These are phyloP conservation scores for Gliomastix tumulicola DNA, from an alignment of 2,329 filamentous ascomycete species.

Conservation along the genomic window DNA sequence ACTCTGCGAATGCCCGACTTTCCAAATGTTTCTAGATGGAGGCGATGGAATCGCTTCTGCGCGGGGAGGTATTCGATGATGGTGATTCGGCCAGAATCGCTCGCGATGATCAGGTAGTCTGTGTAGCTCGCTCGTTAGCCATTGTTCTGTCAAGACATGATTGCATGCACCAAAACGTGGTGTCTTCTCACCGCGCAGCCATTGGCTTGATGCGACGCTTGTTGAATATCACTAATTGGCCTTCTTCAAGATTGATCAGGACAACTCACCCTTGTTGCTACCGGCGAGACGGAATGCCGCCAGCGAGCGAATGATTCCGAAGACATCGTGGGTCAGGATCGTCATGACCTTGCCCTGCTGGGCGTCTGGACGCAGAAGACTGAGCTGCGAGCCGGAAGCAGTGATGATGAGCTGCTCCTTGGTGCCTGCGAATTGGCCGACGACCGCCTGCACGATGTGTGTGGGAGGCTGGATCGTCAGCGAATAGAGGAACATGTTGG, in stretches of 20 bases:
- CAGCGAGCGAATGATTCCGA: conserved; percentile 88
- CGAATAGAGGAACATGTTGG: conserved; percentile 97
- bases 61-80: conserved; percentile 87
- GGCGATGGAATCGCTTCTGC: conserved; percentile 78
- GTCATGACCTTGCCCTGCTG: conserved; percentile 80
- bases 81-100: conserved; percentile 90
- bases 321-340: conserved; percentile 85
- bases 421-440: conserved; percentile 92
- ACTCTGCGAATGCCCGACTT: conserved; percentile 94
- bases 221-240: conserved; percentile 60
- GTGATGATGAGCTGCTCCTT: conserved; percentile 98
- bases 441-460: conserved; percentile 80
- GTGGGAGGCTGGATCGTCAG: conserved; percentile 91
- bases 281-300: conserved; percentile 88
- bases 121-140: conserved; percentile 25
- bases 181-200: too few relatives aligned
- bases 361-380: conserved; percentile 79
- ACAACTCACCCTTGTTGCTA: conserved; percentile 84
- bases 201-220: too few relatives aligned
- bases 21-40: conserved; percentile 96
- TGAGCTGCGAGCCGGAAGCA: conserved; percentile 82
- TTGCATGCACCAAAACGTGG: not conserved
- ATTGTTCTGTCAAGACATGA: too few relatives aligned
- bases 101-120: conserved; percentile 96
- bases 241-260: conserved; percentile 28